A percentile compares a stretch with the other conserved stretches of the same genome.
Evolutionary conservation across 2,329 filamentous ascomycete genomes (phyloP).

Genomic region (Arachnomyces sp.): DNA sequence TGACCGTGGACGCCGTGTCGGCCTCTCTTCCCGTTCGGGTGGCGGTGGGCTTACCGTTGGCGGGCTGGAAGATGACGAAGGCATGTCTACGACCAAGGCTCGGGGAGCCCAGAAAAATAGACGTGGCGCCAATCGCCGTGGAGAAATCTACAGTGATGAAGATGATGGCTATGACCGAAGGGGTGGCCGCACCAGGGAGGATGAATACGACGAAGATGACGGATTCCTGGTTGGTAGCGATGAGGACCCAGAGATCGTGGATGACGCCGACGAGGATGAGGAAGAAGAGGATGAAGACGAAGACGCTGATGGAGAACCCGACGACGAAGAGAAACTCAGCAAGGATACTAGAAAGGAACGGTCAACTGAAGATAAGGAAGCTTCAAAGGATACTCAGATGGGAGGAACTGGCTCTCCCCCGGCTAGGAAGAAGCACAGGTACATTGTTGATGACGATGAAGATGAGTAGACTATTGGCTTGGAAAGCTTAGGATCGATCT

Average conservation of each 20-base stretch:
- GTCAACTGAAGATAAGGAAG: slow-evolving; percentile 13
- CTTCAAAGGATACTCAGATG: slow-evolving; percentile 9
- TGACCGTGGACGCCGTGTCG: slow-evolving; percentile 45
- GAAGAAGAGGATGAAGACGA: slow-evolving; percentile 37
- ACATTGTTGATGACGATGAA: slow-evolving; percentile 43
- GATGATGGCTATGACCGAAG: slow-evolving; percentile 42
- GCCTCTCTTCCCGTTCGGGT: slow-evolving; percentile 38
- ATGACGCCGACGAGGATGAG: slow-evolving; percentile 35
- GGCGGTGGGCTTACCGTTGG: slow-evolving; percentile 47
- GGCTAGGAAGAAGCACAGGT: slow-evolving; percentile 39
- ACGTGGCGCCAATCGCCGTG: slow-evolving; percentile 36
- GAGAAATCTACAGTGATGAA: slow-evolving; percentile 43
- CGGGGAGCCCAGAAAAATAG: slow-evolving; percentile 26
- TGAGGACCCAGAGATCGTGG: slow-evolving; percentile 41
- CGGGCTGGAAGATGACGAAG: slow-evolving; percentile 53
- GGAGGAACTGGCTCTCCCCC: slow-evolving; percentile 27
- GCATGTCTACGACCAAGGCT: slow-evolving; percentile 35
- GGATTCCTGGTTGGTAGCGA: slow-evolving; percentile 59
- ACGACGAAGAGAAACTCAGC: slow-evolving; percentile 26
- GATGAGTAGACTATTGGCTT: slow-evolving; percentile 27
- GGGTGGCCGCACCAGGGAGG: slow-evolving; percentile 51
- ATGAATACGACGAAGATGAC: slow-evolving; percentile 77
- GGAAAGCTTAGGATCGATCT: neutral
- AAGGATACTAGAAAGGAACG: slow-evolving; percentile 17
- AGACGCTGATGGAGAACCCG: slow-evolving; percentile 39